These are phyloP conservation scores for Tetracladium maxilliforme DNA, from an alignment of 2,329 filamentous ascomycete genomes.

Conservation along the genomic window DNA sequence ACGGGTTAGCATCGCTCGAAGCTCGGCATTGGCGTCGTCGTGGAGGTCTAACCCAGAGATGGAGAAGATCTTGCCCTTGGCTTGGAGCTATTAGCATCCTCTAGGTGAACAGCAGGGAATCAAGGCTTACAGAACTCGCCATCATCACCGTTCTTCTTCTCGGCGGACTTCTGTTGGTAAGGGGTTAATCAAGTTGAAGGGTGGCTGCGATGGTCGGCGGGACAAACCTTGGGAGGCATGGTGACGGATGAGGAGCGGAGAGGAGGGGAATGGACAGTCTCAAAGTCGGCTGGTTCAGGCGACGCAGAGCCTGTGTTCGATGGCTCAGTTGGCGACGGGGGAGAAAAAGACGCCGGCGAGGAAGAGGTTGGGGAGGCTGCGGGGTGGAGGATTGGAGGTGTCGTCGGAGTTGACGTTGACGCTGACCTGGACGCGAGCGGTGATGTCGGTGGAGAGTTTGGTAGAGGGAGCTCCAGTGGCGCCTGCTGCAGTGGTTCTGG, in stretches of 20 bases:
- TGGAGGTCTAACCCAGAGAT: slow-evolving; percentile 39
- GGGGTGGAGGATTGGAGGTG: slow-evolving; percentile 10
- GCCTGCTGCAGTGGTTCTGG: slow-evolving; percentile 8
- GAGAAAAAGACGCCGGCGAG: slow-evolving; percentile 15
- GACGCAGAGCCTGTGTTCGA: slow-evolving; percentile 12
- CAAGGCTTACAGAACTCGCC: slow-evolving; percentile 22
- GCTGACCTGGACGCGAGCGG: too few species aligned
- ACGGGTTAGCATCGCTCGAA: slow-evolving; percentile 10
- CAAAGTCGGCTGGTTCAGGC: too few species aligned
- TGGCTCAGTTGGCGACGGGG: slow-evolving; percentile 10
- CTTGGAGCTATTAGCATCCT: slow-evolving; percentile 8
- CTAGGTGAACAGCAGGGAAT: slow-evolving; percentile 3
- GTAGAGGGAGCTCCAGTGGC: too few species aligned
- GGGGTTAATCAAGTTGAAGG: slow-evolving; percentile 9
- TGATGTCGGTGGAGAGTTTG: too few species aligned
- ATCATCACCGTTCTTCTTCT: slow-evolving; percentile 31
- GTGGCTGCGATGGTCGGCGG: too few species aligned
- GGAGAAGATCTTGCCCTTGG: slow-evolving; percentile 49
- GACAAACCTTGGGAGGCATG: slow-evolving; percentile 17
- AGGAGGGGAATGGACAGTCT: slow-evolving; percentile 18
- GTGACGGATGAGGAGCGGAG: slow-evolving; percentile 6
- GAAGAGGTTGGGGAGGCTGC: too few species aligned
- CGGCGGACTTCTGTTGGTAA: slow-evolving; percentile 19
- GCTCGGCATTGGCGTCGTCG: slow-evolving; percentile 1
- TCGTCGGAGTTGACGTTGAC: too few species aligned